Evolutionary conservation across 768 basidiomycete species (phyloP).

Genomic region (Tulasnella sp.): DNA sequence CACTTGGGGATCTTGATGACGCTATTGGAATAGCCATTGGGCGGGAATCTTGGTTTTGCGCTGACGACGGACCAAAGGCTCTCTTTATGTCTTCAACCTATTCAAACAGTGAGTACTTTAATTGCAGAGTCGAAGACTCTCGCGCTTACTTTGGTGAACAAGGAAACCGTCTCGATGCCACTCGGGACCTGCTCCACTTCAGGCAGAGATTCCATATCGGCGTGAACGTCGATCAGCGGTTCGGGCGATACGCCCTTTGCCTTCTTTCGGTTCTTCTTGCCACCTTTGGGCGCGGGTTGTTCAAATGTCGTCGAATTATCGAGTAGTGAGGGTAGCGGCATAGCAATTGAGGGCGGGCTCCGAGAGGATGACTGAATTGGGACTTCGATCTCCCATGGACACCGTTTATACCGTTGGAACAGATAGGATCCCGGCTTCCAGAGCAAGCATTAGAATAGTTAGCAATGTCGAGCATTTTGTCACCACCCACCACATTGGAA

Average conservation of each 20-base stretch:
- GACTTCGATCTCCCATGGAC: constrained; percentile 75
- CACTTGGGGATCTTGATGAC: constrained; percentile 4
- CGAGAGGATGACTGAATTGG: background rate
- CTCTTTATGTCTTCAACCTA: constrained; percentile 29
- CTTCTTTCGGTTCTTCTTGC: constrained; percentile 21
- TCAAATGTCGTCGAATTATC: constrained; percentile 50
- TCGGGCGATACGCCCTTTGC: background rate
- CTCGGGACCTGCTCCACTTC: background rate
- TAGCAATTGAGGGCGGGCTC: background rate
- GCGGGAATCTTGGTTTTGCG: background rate
- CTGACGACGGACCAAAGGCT: background rate
- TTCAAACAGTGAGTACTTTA: background rate
- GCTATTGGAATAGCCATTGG: background rate
- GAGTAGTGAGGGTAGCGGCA: background rate
- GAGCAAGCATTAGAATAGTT: background rate
- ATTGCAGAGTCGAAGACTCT: background rate
- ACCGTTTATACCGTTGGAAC: constrained; percentile 90
- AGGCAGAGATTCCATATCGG: background rate
- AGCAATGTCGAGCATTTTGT: background rate
- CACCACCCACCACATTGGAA: constrained; percentile 73
- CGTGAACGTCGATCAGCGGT: constrained; percentile 10
- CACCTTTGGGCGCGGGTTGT: background rate
- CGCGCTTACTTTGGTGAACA: constrained; percentile 23
- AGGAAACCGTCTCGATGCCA: background rate
- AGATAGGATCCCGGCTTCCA: constrained; percentile 80